phyloP scores from a whole-genome alignment of 805 yeast species.

The Candida pini region DNA sequence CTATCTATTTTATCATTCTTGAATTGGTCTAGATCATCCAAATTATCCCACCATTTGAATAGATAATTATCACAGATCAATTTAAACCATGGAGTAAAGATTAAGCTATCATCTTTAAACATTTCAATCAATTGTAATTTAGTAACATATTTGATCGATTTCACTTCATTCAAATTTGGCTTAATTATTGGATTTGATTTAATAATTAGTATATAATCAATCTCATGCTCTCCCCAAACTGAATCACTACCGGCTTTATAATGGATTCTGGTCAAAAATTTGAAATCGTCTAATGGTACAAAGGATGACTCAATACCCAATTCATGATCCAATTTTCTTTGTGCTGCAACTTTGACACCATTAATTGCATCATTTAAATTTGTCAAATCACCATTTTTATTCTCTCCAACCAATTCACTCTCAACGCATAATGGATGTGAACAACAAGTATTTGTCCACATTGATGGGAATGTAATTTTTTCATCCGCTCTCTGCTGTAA shows the following conservation, averaged over 20 bases:
- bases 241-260: conserved; percentile 82
- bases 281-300: conserved; percentile 61
- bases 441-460: conserved; percentile 99
- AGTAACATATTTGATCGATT: conserved; percentile 71
- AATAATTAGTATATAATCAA: conserved; percentile 87
- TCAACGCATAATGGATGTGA: conserved; percentile 91
- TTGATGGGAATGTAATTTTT: conserved; percentile 90
- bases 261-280: conserved; percentile 89
- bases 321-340: conserved; percentile 88
- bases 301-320: conserved; percentile 66
- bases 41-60: conserved; percentile 89
- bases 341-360: conserved; percentile 87
- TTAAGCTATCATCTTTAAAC: conserved; percentile 58
- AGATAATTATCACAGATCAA: conserved; percentile 87
- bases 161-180: conserved; percentile 79
- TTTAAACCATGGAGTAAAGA: conserved; percentile 98
- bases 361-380: conserved; percentile 53
- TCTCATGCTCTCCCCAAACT: conserved; percentile 95
- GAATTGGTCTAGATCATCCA: conserved; percentile 52
- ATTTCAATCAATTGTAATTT: conserved; percentile 61
- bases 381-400: conserved; percentile 14
- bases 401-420: conserved; percentile 64
- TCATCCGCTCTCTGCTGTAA: conserved; percentile 95
- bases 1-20: conserved; percentile 44
- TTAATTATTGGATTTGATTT: conserved; percentile 42